Base-by-base conservation (phyloP, 2,329 filamentous ascomycete species). In the Paramyrothecium roridum region DNA sequence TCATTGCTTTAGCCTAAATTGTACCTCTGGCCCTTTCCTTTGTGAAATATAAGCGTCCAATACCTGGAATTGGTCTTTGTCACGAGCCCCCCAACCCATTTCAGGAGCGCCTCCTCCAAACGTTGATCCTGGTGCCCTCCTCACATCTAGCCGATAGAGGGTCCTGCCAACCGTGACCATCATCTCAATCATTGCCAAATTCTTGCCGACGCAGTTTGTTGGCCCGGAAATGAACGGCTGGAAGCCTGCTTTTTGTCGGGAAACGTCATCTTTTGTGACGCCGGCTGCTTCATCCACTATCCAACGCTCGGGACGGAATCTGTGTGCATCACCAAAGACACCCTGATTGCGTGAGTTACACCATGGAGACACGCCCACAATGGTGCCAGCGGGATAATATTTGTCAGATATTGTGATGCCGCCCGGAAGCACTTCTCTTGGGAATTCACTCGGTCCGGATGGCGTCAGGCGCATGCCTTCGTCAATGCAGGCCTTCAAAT, bases 261-360 rank as follows among this genome's bases (percentile, higher is more conserved):
- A 11, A n/a, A 51, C 49, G 10, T 20, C 7, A 17, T 40, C 49
- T 19, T 51, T 51, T 26, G 16, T 51, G 13, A 40, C 19, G n/a
- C 49, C 49, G 8, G 49, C 17, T n/a, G n/a, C 26, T 40, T 51
- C 49, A 40, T 51, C n/a, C 33, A 21, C 49, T 13, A 51, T 51
- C 49, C 49, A 51, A 17, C 49, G 49, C 33, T 51, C 49, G 4
- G 49, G 49, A 13, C 49, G 30, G 49, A 37, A 51, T 4, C 12
- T 20, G 10, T 22, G n/a, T 7, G 49, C 17, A 20, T 51, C 49
- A 2, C 30, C 30, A 19, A 20, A 51, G 33, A 40, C 49, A 11
- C 40, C 30, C 8, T 20, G 19, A 34, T 40, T 40, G 10, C 26
- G 49, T 6, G 26, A 37, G 17, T 19, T 40, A 19, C 30, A 37